Evolutionary conservation across 306 rosid genomes (phyloP), one percentile per base, ranked within the genome.

Genomic region (Sechiopsis laciniata): DNA sequence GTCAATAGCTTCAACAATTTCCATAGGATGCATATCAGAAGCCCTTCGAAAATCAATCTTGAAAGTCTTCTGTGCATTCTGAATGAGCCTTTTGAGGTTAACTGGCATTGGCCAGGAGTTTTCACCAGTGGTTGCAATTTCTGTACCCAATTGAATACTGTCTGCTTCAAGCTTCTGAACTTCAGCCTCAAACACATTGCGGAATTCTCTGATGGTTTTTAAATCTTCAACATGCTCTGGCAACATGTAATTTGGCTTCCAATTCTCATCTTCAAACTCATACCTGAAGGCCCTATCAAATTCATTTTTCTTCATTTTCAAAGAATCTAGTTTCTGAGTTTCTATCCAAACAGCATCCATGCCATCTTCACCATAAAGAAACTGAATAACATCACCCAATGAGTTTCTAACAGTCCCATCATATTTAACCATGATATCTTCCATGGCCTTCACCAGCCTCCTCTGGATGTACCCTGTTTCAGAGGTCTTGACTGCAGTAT

Each of bases 261-360:
- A 94, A 81, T 88, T 87, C 72, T 88, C 92, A 78, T 94, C 92
- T 77, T 94, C 97, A 74, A 94, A 84, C 84, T 89, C 99, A 72
- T 94, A 91, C 69, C 84, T 88, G 76, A 87, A 94, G 62, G 79
- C 84, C 87, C 87, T 91, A 13, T 82, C 95, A 84, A 95, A 95
- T 67, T 95, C 99, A 17, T 77, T 1, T 79, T 88, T 95, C 75
- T 91, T 95, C 97, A 95, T 95, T 81, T 91, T 95, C 71, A 95
- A 79, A 24, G 99, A 88, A 85, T 95, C 99, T 64, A 95, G 85
- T 82, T 89, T 95, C 85, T 95, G 99, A 1, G 90, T 83, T 85
- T 95, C 99, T 45, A 95, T 91, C 99, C 99, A 91, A 58, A 95
- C 99, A 58, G 99, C 80, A 80, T 95, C 99, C 99, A 95, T 95